These are phyloP conservation scores for Hyphodiscus hymeniophilus DNA, from an alignment of 495 filamentous ascomycete genomes.

Conservation along the genomic window DNA sequence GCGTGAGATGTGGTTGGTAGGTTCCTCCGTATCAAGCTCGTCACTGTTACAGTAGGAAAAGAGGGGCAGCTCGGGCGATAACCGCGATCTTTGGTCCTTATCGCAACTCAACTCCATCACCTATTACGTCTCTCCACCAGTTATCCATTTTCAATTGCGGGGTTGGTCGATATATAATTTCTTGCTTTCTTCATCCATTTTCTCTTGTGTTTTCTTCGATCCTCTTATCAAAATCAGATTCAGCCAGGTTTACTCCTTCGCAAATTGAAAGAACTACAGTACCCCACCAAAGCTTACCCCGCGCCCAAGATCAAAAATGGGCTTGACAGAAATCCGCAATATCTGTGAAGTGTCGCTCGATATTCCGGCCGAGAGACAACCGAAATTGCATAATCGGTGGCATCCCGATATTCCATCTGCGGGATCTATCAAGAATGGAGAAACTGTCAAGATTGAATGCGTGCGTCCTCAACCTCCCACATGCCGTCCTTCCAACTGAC, in stretches of 20 bases:
- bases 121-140: slow-evolving; percentile 4
- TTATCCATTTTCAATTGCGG: not conserved
- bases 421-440: slow-evolving; percentile 71
- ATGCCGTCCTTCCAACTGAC: too few relatives aligned
- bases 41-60: slow-evolving; percentile 3
- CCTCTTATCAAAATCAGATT: too few relatives aligned
- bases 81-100: slow-evolving; percentile 3
- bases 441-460: slow-evolving; percentile 94
- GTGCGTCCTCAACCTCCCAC: slow-evolving; percentile 12
- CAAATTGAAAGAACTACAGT: too few relatives aligned
- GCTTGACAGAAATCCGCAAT: slow-evolving; percentile 56
- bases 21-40: slow-evolving; percentile 1
- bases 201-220: slow-evolving; percentile 3
- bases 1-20: slow-evolving; percentile 5
- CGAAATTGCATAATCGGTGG: slow-evolving; percentile 83
- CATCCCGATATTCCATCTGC: slow-evolving; percentile 81
- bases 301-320: slow-evolving; percentile 42
- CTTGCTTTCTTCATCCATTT: not conserved
- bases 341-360: slow-evolving; percentile 59
- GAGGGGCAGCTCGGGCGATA: slow-evolving; percentile 9
- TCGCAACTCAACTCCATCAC: slow-evolving; percentile 5
- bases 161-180: not conserved
- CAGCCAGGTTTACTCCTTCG: too few relatives aligned
- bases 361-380: slow-evolving; percentile 68
- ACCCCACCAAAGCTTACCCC: not conserved